Conservation (phyloP, 495 filamentous ascomycete species). For the Daldinia bambusicola region DNA sequence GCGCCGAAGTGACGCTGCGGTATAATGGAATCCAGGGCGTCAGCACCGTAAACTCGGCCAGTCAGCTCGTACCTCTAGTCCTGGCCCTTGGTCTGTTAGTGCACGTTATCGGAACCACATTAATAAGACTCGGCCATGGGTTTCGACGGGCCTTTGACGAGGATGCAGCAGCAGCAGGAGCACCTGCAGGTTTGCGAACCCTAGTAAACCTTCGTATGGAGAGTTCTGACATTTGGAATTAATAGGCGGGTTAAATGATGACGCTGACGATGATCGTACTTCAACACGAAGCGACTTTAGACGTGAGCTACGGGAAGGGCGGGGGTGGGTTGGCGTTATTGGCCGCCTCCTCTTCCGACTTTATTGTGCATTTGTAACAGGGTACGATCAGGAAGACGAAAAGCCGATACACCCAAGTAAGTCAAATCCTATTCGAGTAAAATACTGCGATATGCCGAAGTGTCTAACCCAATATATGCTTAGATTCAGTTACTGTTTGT, state of each 20-base stretch:
- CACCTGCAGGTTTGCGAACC: slow-evolving; percentile 11
- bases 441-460: neutral
- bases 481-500: slow-evolving; percentile 12
- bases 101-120: slow-evolving; percentile 14
- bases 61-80: slow-evolving; percentile 26
- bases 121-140: slow-evolving; percentile 12
- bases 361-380: slow-evolving; percentile 21
- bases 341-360: slow-evolving; percentile 28
- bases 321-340: slow-evolving; percentile 25
- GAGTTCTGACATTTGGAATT: neutral
- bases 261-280: slow-evolving; percentile 1
- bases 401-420: slow-evolving; percentile 15
- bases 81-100: slow-evolving; percentile 23
- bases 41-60: slow-evolving; percentile 20
- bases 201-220: neutral
- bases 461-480: too few species aligned
- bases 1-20: slow-evolving; percentile 27
- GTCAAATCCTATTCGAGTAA: neutral
- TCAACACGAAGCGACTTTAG: slow-evolving; percentile 6
- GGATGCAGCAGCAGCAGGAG: neutral
- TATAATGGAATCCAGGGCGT: slow-evolving; percentile 29
- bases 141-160: slow-evolving; percentile 22
- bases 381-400: slow-evolving; percentile 22
- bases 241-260: neutral
- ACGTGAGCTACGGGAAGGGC: slow-evolving; percentile 12